These are phyloP conservation scores for Metarhizium rileyi DNA, from an alignment of 2,329 filamentous ascomycete species.

Conservation along the genomic window DNA sequence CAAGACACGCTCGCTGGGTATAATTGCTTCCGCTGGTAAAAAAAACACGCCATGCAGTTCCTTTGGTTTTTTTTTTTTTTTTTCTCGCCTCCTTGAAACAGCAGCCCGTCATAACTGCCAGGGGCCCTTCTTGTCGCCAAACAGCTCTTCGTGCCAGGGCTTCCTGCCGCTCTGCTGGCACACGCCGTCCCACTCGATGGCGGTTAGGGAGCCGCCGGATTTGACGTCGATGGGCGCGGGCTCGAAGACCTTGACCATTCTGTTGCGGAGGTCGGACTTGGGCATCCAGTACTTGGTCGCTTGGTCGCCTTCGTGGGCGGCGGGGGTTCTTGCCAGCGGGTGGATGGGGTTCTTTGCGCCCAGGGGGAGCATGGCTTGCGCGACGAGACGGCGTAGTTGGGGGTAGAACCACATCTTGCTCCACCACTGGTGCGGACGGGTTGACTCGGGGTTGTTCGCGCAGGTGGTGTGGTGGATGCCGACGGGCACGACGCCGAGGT, in stretches of 20 bases:
- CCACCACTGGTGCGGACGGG: slow-evolving; percentile 25
- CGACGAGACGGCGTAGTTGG: slow-evolving; percentile 20
- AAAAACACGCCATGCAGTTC: no score
- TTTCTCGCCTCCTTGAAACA: not conserved
- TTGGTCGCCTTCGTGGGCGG: slow-evolving; percentile 2
- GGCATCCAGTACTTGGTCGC: slow-evolving; percentile 17
- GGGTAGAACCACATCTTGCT: slow-evolving; percentile 26
- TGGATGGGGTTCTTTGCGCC: not conserved
- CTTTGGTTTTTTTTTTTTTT: not conserved
- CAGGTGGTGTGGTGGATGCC: slow-evolving; percentile 30
- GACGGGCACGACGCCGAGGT: slow-evolving; percentile 24
- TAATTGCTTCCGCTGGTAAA: slow-evolving; percentile 1
- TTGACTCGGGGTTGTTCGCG: slow-evolving; percentile 20
- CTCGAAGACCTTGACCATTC: slow-evolving; percentile 15
- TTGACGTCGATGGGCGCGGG: slow-evolving; percentile 7
- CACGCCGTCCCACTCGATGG: slow-evolving; percentile 22
- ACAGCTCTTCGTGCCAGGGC: slow-evolving; percentile 24
- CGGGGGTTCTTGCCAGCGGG: slow-evolving; percentile 13
- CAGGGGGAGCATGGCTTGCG: slow-evolving; percentile 13
- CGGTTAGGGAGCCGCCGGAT: slow-evolving; percentile 11
- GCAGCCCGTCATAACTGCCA: slow-evolving; percentile 8
- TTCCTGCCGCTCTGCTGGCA: slow-evolving; percentile 19
- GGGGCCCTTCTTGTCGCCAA: slow-evolving; percentile 23
- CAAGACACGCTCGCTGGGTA: not conserved
- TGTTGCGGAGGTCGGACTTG: slow-evolving; percentile 9